Base-by-base conservation (phyloP, 805 yeast genomes). In the Ogataea philodendri region DNA sequence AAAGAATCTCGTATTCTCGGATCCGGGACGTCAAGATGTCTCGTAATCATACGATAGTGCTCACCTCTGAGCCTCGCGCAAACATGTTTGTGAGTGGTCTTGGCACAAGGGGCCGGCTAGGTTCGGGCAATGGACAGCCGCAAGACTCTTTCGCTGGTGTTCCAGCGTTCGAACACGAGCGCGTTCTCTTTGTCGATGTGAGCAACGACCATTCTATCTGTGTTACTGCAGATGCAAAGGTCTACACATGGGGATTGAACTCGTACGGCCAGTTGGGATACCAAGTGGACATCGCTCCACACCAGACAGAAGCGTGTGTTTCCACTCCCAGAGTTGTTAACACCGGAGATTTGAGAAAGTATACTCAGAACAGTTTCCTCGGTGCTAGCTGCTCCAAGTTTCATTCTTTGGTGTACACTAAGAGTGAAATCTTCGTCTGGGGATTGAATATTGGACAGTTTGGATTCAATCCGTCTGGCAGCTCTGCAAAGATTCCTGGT, bases 391-490 rank as follows among this genome's bases (percentile, higher is more conserved):
- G 83, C 13, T 84, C 95, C 3, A 76, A 71, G 30, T 67, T 81
- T 9, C 94, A 85, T 54, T 76, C 90, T 4, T 68, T 79, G 13
- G 84, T 74, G 0, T 81, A 67, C 42, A 62, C 78, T 0, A 63
- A 62, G 5, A 54, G 62, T 26, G 73, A 71, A 7, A 45, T 82
- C 1, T 73, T 62, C 41, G 57, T 76, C 23, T 86, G 95, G 95
- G 96, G 96, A 2, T 60, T 81, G 22, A 84, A 86, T 52, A 62
- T 76, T 22, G 96, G 96, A 0, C 95, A 86, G 55, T 76, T 86
- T 79, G 90, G 90, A 3, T 63, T 73, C 32, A 48, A 64, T 5
- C 59, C 43, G 3, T 35, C 40, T 1, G 35, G 43, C 4, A 37
- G 45, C 3, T 4, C 24, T 4, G 22, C 35, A 15, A 39, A 58